Evolutionary conservation across 2,329 filamentous ascomycete species (phyloP), one percentile per base, ranked within the genome.

Genomic region (Xenoacremonium recifei): DNA sequence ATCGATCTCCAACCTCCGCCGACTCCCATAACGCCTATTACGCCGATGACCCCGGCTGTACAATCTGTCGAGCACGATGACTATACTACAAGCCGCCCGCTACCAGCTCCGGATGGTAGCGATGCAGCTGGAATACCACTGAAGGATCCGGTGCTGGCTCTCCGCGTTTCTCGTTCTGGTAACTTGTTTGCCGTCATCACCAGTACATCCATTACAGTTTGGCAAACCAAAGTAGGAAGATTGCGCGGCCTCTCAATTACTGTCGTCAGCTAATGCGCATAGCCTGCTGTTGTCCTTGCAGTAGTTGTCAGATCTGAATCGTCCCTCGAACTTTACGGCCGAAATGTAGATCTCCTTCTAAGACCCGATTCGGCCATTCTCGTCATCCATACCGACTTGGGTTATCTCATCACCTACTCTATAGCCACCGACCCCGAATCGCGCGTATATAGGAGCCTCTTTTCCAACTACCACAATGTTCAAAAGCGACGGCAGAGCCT

Each of bases 361-460:
- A 85, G 91, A 40, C 92, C 93, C 5, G 93, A 99, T 65, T 90
- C 89, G 6, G 86, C 89, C 44, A 95, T 97, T 39, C 81, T 96
- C 38, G 90, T 96, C 27, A 84, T 96, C 33, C 90, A 92, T 60
- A 97, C 93, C 4, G 79, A 82, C 30, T 72, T 84, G 35, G 91
- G 91, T 47, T 97, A 88, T 62, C 77, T 99, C 20, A 93, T 99
- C 54, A 97, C 91, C 4, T 99, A 99, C 63, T 92, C 91, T 0
- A 74, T 99, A 31, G 87, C 90, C 11, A 89, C 85, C 15, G 92
- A 96, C 60, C 78, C 87, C 38, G 83, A 87, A 44, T 85, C 88
- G 13, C 80, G 84, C 51, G 88, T 96, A 6, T 97, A 96, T 63
- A 88, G 87, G 58, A 84, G 90, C 13, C 82, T 86, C 43, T 92